Evolutionary conservation across 2,329 filamentous ascomycete species (phyloP).

Genomic region (Plectosphaerella plurivora): DNA sequence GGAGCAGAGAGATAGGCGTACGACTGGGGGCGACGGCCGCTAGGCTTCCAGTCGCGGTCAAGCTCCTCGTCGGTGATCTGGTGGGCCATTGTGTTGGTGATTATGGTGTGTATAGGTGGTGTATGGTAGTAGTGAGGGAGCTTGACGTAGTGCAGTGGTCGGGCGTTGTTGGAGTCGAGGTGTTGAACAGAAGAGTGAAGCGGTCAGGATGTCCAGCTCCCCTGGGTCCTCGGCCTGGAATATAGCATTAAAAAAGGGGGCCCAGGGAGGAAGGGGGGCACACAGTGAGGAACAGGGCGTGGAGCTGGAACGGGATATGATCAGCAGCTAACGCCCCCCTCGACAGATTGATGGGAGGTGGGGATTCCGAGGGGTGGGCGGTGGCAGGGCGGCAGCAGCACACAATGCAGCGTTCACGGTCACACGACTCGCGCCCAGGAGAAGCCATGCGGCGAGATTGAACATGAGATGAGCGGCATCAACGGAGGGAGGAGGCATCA

Average conservation of each 20-base stretch:
- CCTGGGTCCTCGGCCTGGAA: neutral
- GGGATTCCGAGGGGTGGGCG: neutral
- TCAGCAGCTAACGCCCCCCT: neutral
- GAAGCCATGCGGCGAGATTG: neutral
- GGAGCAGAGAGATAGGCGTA: conserved; percentile 59
- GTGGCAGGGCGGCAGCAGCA: neutral
- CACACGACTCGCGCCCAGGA: neutral
- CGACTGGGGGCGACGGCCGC: conserved; percentile 75
- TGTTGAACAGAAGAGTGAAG: neutral
- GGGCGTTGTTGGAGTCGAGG: neutral
- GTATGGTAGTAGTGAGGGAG: neutral
- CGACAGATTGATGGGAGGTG: neutral
- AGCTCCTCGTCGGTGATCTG: conserved; percentile 61
- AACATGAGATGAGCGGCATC: neutral
- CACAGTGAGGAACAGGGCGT: neutral
- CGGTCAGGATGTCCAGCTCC: neutral
- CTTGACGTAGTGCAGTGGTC: neutral
- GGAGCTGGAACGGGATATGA: neutral
- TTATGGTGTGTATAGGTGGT: neutral
- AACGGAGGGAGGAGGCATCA: neutral
- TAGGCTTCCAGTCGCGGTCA: conserved; percentile 77
- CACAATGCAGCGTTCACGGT: neutral
- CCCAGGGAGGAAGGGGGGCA: neutral
- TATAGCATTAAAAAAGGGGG: neutral
- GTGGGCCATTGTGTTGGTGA: conserved; percentile 9